Evolutionary conservation across 441 rosid species (phyloP), one percentile per base, ranked within the genome.

Genomic region (Biscutella laevigata): DNA sequence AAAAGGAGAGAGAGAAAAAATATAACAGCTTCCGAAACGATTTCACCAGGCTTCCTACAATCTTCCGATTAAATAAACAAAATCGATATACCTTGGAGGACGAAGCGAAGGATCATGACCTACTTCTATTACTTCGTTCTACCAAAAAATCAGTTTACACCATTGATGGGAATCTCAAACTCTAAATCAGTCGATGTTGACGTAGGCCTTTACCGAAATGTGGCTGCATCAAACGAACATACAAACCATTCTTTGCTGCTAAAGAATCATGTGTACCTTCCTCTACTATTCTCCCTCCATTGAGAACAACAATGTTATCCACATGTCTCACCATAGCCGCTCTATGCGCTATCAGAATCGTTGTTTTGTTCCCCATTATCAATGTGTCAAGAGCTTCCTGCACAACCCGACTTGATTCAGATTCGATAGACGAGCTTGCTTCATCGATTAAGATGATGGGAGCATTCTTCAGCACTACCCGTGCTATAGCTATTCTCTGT

Each of bases 331-430:
- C 84, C 88, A 81, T 89, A 14, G 95, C 96, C 2, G 82, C 83
- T 73, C 99, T 78, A 66, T 94, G 96, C 42, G 97, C 96, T 71
- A 89, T 83, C 68, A 94, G 67, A 60, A 94, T 77, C 48, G 97
- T 86, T 13, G 99, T 94, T 70, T 86, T 88, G 70, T 89, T 89
- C 40, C 96, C 99, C 97, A 88, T 94, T 44, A 84, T 77, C 62
- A 94, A 74, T 1, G 94, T 94, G 68, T 94, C 95, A 0, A 94
- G 88, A 44, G 97, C 99, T 64, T 94, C 97, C 68, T 88, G 99
- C 53, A 88, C 95, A 59, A 94, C 97, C 39, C 96, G 80, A 49
- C 97, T 88, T 1, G 97, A 92, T 70, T 92, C 97, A 0, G 99
- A 88, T 73, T 92, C 99, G 1, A 92, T 77, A 19, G 95, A 72